Percentiles rank a stretch among this genome's conserved stretches.
Conservation (phyloP, 352 stramenopile species). For the Phytophthora agathidicida region DNA sequence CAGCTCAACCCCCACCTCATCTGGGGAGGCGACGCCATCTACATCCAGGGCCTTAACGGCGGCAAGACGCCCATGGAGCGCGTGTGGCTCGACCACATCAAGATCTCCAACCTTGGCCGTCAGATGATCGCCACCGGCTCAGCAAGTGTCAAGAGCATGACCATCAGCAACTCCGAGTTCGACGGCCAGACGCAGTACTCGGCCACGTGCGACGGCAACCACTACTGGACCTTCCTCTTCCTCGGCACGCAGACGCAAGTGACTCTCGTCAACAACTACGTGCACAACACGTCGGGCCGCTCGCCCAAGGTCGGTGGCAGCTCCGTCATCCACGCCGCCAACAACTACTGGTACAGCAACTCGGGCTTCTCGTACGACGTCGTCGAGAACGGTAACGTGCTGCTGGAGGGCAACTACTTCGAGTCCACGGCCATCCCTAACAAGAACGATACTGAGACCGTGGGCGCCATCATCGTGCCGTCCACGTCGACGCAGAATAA, state of each 20-base stretch:
- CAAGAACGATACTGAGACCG: slow-evolving; percentile 14
- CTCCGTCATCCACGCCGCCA: slow-evolving; percentile 34
- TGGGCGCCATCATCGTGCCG: slow-evolving; percentile 13
- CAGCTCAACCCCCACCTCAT: slow-evolving; percentile 1
- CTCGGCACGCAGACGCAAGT: slow-evolving; percentile 30
- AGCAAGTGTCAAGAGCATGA: slow-evolving; percentile 42
- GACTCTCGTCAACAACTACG: slow-evolving; percentile 40
- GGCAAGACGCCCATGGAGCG: slow-evolving; percentile 27
- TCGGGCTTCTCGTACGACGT: slow-evolving; percentile 44
- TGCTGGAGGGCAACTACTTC: slow-evolving; percentile 54
- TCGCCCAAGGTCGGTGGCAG: slow-evolving; percentile 30
- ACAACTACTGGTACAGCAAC: slow-evolving; percentile 56
- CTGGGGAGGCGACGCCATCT: slow-evolving; percentile 27
- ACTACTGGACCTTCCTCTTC: slow-evolving; percentile 56
- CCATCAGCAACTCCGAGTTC: slow-evolving; percentile 59
- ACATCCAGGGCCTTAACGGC: slow-evolving; percentile 30
- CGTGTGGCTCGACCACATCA: slow-evolving; percentile 60
- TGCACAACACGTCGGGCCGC: slow-evolving; percentile 45
- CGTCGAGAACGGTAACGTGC: slow-evolving; percentile 29
- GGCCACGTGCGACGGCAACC: slow-evolving; percentile 53
- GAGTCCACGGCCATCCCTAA: slow-evolving; percentile 22
- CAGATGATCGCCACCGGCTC: slow-evolving; percentile 45
- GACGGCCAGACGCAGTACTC: slow-evolving; percentile 47
- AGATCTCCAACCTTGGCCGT: slow-evolving; percentile 41
- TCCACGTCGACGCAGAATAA: slow-evolving; percentile 7